Evolutionary conservation across 352 stramenopile species (phyloP).

Genomic region (Pythium graminicola): DNA sequence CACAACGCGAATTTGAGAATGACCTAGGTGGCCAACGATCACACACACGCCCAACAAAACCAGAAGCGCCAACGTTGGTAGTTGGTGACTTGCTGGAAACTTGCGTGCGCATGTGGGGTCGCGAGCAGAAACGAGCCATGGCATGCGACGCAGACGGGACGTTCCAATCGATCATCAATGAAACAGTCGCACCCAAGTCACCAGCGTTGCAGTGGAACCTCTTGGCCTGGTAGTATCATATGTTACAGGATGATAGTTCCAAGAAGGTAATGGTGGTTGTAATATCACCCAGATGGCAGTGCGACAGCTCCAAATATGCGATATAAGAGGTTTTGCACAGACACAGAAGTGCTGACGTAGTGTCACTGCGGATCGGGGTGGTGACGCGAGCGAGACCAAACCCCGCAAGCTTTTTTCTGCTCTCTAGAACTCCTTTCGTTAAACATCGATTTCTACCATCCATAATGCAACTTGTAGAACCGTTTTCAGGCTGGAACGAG

Average conservation of each 20-base stretch:
- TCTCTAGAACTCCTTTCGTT: neutral
- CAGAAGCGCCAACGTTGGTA: conserved; percentile 8
- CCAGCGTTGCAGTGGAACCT: neutral
- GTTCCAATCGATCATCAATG: neutral
- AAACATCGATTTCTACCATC: too few species aligned
- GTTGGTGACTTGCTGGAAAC: neutral
- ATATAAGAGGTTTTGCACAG: conserved; percentile 9
- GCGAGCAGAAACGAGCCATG: neutral
- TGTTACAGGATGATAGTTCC: neutral
- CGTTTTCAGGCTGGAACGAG: too few species aligned
- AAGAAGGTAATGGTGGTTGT: neutral
- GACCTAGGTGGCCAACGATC: neutral
- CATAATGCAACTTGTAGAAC: too few species aligned
- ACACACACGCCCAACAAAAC: conserved; percentile 10
- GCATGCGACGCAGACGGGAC: neutral
- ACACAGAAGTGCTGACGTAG: conserved; percentile 3
- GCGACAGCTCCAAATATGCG: conserved; percentile 1
- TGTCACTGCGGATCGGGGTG: conserved; percentile 5
- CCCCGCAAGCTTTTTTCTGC: neutral
- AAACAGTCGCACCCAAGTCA: neutral
- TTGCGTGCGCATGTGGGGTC: neutral
- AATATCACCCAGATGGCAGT: too few species aligned
- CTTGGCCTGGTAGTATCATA: too few species aligned
- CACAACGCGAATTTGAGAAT: conserved; percentile 8
- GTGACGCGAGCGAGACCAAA: conserved; percentile 10